Evolutionary conservation across 345 rosid genomes (phyloP).

Genomic region (Bruguiera sexangula): DNA sequence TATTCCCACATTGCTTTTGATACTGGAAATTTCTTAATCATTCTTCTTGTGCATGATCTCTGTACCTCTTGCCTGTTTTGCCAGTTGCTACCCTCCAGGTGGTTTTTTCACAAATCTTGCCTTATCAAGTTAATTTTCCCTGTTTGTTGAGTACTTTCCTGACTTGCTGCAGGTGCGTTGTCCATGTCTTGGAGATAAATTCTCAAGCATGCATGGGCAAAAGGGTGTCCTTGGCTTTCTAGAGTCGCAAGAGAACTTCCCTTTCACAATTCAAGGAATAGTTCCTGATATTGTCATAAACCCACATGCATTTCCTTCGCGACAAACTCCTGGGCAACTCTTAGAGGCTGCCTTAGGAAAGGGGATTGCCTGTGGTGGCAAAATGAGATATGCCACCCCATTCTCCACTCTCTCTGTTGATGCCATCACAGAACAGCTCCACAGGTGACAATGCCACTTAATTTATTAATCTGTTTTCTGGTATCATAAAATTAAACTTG

Average conservation of each 20-base stretch:
- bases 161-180: slow-evolving; percentile 58
- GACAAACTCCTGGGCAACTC: slow-evolving; percentile 93
- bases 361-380: slow-evolving; percentile 76
- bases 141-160: neutral
- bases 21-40: neutral
- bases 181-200: slow-evolving; percentile 90
- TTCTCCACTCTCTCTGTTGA: slow-evolving; percentile 70
- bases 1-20: neutral
- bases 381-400: slow-evolving; percentile 70
- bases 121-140: neutral
- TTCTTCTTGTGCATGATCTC: too few species aligned
- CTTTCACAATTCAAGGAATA: slow-evolving; percentile 83
- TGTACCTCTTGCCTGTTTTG: too few species aligned
- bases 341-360: slow-evolving; percentile 91
- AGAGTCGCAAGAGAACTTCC: slow-evolving; percentile 88
- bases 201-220: slow-evolving; percentile 97
- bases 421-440: slow-evolving; percentile 79
- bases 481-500: neutral
- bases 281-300: slow-evolving; percentile 90
- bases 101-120: too few species aligned
- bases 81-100: too few species aligned
- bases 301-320: slow-evolving; percentile 89
- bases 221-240: slow-evolving; percentile 91
- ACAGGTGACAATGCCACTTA: slow-evolving; percentile 43
- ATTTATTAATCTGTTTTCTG: neutral